Evolutionary conservation across 345 rosid genomes (phyloP), one percentile per base, ranked within the genome.

Genomic region (Eucalyptus erythrocorys): DNA sequence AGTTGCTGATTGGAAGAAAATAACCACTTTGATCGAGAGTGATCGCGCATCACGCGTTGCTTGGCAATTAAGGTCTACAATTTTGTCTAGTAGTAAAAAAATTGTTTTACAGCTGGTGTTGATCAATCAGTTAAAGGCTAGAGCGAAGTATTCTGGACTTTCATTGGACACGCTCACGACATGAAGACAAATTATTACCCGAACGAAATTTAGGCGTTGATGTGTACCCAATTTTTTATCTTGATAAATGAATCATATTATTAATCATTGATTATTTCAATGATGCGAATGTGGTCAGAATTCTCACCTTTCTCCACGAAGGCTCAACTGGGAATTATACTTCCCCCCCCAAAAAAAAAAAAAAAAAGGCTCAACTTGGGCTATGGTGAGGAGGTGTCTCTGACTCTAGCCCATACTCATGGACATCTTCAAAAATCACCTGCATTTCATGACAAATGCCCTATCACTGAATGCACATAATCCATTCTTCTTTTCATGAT

Each of bases 331-430:
- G 30, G 61, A 55, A 26, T 55, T 55, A 24, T 10, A 21, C 61
- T 22, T 13, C 13, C 6, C 30, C 30, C 0, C 0, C 61, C 61
- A 1, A 21, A 53, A 53, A 22, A 22, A 10, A 24, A 55, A 53
- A 53, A 2, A 19, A 10, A 10, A 12, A 0, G 3, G 13, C 61
- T 55, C 61, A 22, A 55, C 61, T 55, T 55, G 13, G 61, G 30
- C 61, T 55, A 24, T 55, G 61, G 61, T 55, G 61, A 22, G 61
- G 61, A 51, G 55, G 55, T 19, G 3, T 51, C 55, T 51, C 55
- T 24, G 61, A 55, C 61, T 55, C 61, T 55, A 55, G 12, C 27
- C 59, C 59, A 55, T 55, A 22, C 61, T 55, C 61, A 55, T 55
- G 30, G 27, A 24, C 61, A 22, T 55, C 61, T 55, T 55, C 27